phyloP scores from a whole-genome alignment of 768 basidiomycete genomes.

The Dioszegia aurantiaca region DNA sequence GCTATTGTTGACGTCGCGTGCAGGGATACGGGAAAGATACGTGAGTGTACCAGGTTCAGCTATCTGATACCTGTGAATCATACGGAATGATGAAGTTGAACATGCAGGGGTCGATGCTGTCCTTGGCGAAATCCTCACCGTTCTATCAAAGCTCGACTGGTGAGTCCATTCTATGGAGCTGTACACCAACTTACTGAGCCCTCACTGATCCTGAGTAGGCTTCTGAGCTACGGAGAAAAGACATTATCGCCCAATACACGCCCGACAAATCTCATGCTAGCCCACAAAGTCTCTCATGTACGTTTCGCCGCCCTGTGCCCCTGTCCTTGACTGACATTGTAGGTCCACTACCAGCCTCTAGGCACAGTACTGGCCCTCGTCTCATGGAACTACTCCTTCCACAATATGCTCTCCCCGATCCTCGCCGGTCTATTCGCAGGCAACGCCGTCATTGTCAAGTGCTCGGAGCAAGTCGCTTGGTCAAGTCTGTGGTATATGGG shows the following conservation, averaged over 20 bases:
- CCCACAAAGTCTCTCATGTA: slow-evolving; percentile 53
- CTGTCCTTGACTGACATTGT: not conserved
- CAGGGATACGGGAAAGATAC: slow-evolving; percentile 91
- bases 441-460: slow-evolving; percentile 85
- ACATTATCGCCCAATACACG: slow-evolving; percentile 72
- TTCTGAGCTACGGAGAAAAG: slow-evolving; percentile 78
- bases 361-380: slow-evolving; percentile 91
- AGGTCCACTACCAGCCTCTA: slow-evolving; percentile 72
- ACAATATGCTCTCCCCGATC: slow-evolving; percentile 92
- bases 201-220: slow-evolving; percentile 53
- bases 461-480: slow-evolving; percentile 69
- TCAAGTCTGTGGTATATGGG: slow-evolving; percentile 71
- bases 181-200: too few relatives aligned
- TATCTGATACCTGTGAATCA: not conserved
- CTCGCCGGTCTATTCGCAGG: slow-evolving; percentile 86
- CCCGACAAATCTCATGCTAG: slow-evolving; percentile 54
- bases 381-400: slow-evolving; percentile 68
- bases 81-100: not conserved
- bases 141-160: slow-evolving; percentile 86
- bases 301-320: not conserved
- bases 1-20: slow-evolving; percentile 80
- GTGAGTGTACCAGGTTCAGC: slow-evolving; percentile 26
- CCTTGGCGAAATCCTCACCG: slow-evolving; percentile 91
- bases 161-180: slow-evolving; percentile 3
- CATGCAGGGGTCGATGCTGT: slow-evolving; percentile 81